Evolutionary conservation across 2,329 filamentous ascomycete species (phyloP).

Genomic region (Claviceps pazoutovae): DNA sequence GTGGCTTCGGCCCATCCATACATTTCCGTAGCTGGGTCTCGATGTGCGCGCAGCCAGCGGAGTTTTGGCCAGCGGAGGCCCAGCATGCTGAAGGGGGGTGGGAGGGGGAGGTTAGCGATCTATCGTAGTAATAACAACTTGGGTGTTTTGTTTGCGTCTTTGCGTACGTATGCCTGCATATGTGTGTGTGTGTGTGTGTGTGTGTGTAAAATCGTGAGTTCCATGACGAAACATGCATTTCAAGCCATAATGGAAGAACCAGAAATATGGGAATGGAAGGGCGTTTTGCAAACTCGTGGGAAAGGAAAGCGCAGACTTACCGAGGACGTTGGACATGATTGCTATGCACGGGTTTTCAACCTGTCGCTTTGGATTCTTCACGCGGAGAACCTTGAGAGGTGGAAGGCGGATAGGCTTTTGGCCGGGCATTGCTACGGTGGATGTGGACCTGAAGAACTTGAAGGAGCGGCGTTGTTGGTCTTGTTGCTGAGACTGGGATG

Average conservation of each 20-base stretch:
- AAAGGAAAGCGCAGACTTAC: slow-evolving; percentile 19
- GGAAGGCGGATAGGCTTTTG: slow-evolving; percentile 43
- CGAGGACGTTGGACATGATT: slow-evolving; percentile 44
- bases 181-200: too few relatives aligned
- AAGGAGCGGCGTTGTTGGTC: neutral
- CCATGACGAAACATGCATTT: too few relatives aligned
- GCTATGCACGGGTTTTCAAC: slow-evolving; percentile 38
- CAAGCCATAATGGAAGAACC: too few relatives aligned
- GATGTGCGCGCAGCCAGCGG: slow-evolving; percentile 42
- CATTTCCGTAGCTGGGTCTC: slow-evolving; percentile 48
- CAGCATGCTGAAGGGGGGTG: slow-evolving; percentile 50
- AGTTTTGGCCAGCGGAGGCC: slow-evolving; percentile 63
- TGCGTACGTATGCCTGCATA: neutral
- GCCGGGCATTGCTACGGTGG: slow-evolving; percentile 24
- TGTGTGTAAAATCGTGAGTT: too few relatives aligned
- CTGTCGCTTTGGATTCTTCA: slow-evolving; percentile 36
- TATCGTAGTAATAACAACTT: neutral
- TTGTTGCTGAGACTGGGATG: neutral
- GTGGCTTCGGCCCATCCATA: slow-evolving; percentile 64
- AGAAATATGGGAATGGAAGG: too few relatives aligned
- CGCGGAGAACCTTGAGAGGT: slow-evolving; percentile 39
- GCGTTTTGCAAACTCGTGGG: too few relatives aligned
- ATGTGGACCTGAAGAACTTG: neutral
- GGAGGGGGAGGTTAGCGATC: neutral
- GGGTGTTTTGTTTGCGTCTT: neutral